Base-by-base conservation (phyloP, 768 basidiomycete genomes). In the Amanita pallidorosea region DNA sequence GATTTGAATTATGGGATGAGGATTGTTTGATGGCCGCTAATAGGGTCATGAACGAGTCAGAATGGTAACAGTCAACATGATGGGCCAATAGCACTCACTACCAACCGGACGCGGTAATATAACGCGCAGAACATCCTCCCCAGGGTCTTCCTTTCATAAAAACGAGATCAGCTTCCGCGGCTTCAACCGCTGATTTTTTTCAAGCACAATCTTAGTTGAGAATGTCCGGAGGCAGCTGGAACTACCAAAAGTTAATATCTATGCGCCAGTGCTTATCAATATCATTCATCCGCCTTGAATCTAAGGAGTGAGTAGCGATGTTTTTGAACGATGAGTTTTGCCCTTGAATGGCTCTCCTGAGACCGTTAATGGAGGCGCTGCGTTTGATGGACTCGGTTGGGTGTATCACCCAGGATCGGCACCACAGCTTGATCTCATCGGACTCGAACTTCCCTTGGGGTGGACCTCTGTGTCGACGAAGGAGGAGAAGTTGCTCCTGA, bases 341-440 rank as follows among this genome's bases (percentile, higher is more conserved):
- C 45, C 20, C 17, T 18, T 35, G 45, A 46, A 46, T 46, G 45
- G 15, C 45, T n/a, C n/a, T n/a, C n/a, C n/a, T n/a, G n/a, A n/a
- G n/a, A n/a, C n/a, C n/a, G n/a, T n/a, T n/a, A n/a, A n/a, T n/a
- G n/a, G n/a, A n/a, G n/a, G n/a, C n/a, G n/a, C n/a, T n/a, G n/a
- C n/a, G n/a, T n/a, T n/a, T n/a, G n/a, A n/a, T n/a, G n/a, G n/a
- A n/a, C n/a, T n/a, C n/a, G n/a, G n/a, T n/a, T n/a, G n/a, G n/a
- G n/a, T n/a, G n/a, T n/a, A n/a, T n/a, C n/a, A n/a, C n/a, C n/a
- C n/a, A n/a, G n/a, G n/a, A n/a, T n/a, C n/a, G n/a, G n/a, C n/a
- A n/a, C n/a, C n/a, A n/a, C n/a, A n/a, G n/a, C n/a, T n/a, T n/a
- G n/a, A n/a, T n/a, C n/a, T n/a, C n/a, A n/a, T n/a, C n/a, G n/a